These are phyloP conservation scores for Suhomyces kilbournensis DNA, from an alignment of 805 yeast species.

Conservation along the genomic window DNA sequence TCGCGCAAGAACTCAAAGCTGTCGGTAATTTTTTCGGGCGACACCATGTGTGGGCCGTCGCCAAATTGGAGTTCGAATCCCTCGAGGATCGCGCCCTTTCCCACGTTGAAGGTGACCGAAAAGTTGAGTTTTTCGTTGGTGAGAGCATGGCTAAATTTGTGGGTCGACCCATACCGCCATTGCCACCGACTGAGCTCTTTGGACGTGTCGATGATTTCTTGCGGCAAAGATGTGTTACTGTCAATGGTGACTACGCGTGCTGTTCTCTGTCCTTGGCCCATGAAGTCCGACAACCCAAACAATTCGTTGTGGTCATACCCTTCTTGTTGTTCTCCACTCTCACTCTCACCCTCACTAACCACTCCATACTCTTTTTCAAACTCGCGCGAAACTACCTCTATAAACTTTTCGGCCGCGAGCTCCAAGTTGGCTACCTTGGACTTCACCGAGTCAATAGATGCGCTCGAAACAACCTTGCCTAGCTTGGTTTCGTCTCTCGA, in stretches of 20 bases:
- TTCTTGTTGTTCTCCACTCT: slow-evolving; percentile 1
- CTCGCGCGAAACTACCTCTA: slow-evolving; percentile 38
- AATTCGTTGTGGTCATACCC: slow-evolving; percentile 27
- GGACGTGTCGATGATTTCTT: slow-evolving; percentile 40
- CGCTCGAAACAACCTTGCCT: slow-evolving; percentile 45
- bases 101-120: slow-evolving; percentile 43
- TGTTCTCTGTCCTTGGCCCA: slow-evolving; percentile 10
- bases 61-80: slow-evolving; percentile 16
- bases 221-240: slow-evolving; percentile 26
- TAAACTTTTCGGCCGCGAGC: slow-evolving; percentile 45
- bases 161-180: slow-evolving; percentile 78
- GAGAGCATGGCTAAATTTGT: slow-evolving; percentile 60
- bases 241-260: slow-evolving; percentile 18
- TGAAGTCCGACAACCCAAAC: slow-evolving; percentile 32
- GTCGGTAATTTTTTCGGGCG: slow-evolving; percentile 12
- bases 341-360: background rate
- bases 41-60: background rate
- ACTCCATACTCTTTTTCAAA: slow-evolving; percentile 37
- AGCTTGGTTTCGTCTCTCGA: slow-evolving; percentile 40
- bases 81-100: slow-evolving; percentile 35
- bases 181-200: slow-evolving; percentile 53
- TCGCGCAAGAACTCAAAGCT: slow-evolving; percentile 36
- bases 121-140: slow-evolving; percentile 29
- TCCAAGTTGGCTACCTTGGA: slow-evolving; percentile 73
- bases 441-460: slow-evolving; percentile 70